These are phyloP conservation scores for Murraya paniculata DNA, from an alignment of 345 rosid genomes.

Conservation along the genomic window DNA sequence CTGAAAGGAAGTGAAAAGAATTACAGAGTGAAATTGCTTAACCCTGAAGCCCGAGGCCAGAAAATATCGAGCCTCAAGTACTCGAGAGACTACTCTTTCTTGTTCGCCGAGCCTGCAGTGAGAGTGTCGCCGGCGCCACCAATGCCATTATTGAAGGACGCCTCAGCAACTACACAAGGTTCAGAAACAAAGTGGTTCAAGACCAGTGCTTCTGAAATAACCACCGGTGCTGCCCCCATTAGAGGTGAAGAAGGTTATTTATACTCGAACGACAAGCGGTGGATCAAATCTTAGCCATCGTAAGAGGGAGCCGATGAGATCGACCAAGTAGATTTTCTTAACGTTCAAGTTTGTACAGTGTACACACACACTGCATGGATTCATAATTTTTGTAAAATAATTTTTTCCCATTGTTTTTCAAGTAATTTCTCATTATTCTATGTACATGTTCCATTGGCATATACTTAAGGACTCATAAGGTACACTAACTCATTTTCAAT, in stretches of 20 bases:
- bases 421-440: no score
- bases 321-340: no score
- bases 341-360: no score
- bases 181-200: background rate
- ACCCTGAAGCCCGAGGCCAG: background rate
- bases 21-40: background rate
- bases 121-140: background rate
- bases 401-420: no score
- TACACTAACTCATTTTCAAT: no score
- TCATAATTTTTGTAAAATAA: no score
- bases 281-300: background rate
- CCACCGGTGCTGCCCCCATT: background rate
- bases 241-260: background rate
- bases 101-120: background rate
- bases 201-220: background rate
- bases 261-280: background rate
- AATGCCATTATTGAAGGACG: background rate
- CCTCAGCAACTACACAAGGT: background rate
- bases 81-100: constrained; percentile 3
- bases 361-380: no score
- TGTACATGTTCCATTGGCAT: no score
- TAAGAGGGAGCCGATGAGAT: background rate
- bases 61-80: background rate
- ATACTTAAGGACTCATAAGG: no score
- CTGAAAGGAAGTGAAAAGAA: background rate